These are phyloP conservation scores for Fusarium penzigii DNA, from an alignment of 2,329 filamentous ascomycete species.

Conservation along the genomic window DNA sequence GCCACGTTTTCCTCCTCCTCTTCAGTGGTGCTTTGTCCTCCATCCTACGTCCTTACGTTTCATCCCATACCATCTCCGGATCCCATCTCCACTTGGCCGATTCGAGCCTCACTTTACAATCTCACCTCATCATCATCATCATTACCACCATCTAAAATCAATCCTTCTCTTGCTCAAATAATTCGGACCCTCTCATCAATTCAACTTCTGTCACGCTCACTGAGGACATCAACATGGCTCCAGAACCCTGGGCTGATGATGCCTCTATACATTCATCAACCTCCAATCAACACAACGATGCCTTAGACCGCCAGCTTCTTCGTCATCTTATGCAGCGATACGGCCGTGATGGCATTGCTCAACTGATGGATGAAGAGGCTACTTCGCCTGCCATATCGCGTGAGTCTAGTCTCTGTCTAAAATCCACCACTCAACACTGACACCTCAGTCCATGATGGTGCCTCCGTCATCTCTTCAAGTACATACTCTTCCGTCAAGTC, in stretches of 20 bases:
- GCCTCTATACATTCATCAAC: constrained; percentile 29
- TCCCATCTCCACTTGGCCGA: too few relatives aligned
- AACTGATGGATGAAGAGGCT: constrained; percentile 36
- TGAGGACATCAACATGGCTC: constrained; percentile 21
- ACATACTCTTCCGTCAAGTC: constrained; percentile 37
- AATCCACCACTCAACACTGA: neutral
- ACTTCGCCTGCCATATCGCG: constrained; percentile 26
- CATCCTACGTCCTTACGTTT: too few relatives aligned
- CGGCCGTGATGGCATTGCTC: constrained; percentile 34
- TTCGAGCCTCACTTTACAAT: too few relatives aligned
- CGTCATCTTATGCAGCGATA: constrained; percentile 38
- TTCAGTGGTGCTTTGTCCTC: too few relatives aligned
- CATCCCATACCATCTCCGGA: too few relatives aligned
- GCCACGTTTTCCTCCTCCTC: neutral
- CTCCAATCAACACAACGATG: constrained; percentile 27
- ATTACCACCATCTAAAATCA: neutral
- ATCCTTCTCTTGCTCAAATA: too few relatives aligned
- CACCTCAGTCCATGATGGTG: constrained; percentile 29
- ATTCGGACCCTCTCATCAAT: too few relatives aligned
- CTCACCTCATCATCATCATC: neutral
- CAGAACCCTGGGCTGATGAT: constrained; percentile 36
- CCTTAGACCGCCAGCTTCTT: constrained; percentile 37
- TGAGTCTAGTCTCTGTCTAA: constrained; percentile 27
- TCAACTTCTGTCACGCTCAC: too few relatives aligned
- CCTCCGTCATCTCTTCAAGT: constrained; percentile 37